Base-by-base conservation (phyloP, 2,329 filamentous ascomycete genomes). In the Clarireedia paspali region DNA sequence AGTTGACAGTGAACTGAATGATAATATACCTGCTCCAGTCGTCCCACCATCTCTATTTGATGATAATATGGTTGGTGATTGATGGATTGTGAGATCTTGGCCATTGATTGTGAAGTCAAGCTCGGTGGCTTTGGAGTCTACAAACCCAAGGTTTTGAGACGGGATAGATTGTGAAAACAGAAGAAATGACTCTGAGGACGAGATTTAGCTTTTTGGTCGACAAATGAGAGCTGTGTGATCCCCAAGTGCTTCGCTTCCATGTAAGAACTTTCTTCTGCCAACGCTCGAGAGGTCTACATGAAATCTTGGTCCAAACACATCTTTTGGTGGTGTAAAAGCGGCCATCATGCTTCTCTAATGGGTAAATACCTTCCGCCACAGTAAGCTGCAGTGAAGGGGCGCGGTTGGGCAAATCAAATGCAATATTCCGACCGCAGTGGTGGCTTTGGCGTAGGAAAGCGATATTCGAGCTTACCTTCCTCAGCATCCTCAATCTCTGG, bases 21-120 rank as follows among this genome's bases (percentile, higher is more conserved):
- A 2, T 26, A 20, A 62, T 62, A 56, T 70, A 83, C 80, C 82
- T 67, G 87, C 87, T 47, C 87, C 86, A 1, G 87, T 91, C 1
- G 87, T 91, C 1, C 87, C 87, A 12, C 79, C 85, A 27, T 82
- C 78, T 34, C 91, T 82, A 60, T 84, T 81, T 1, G 91, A 95
- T 1, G 84, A 84, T 39, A 99, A 79, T 9, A 97, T 77, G 9
- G 84, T 82, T 0, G 91, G 92, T 1, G 90, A 95, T 71, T 97
- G 94, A 59, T 84, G 79, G 63, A 97, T 86, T 36, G 79, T 81
- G 57, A 90, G 83, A 66, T 95, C 88, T 52, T 77, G 78, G 55
- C 78, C 84, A 54, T 76, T 82, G 59, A 97, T 79, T 36, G 78
- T 78, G 57, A 96, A 68, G 12, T 89, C 81, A 38, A 96, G 70